These are phyloP conservation scores for Pyracantha coccinea DNA, from an alignment of 331 rosid genomes.

Conservation along the genomic window DNA sequence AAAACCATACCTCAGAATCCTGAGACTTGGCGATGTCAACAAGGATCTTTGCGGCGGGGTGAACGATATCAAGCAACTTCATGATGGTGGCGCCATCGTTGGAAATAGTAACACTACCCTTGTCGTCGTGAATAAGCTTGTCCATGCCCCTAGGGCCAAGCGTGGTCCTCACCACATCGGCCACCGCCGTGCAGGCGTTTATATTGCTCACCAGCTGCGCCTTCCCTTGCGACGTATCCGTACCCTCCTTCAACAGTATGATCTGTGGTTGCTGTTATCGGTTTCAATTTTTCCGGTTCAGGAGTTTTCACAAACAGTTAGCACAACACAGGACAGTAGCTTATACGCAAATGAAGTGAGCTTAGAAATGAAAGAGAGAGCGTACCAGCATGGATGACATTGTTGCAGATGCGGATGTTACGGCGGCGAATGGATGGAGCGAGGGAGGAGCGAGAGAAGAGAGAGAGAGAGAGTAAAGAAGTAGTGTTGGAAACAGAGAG, in stretches of 20 bases:
- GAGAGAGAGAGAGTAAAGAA: not conserved
- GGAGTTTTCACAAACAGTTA: slow-evolving; percentile 1
- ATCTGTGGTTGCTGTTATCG: slow-evolving; percentile 93
- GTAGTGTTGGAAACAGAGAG: not conserved
- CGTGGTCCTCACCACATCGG: slow-evolving; percentile 89
- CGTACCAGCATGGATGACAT: slow-evolving; percentile 7
- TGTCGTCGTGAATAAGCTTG: slow-evolving; percentile 90
- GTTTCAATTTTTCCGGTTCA: not conserved
- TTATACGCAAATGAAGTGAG: not conserved
- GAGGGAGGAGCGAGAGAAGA: not conserved
- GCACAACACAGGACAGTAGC: not conserved
- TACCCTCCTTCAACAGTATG: slow-evolving; percentile 92
- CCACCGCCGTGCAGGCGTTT: slow-evolving; percentile 90
- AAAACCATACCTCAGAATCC: slow-evolving; percentile 73
- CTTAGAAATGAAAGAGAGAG: not conserved
- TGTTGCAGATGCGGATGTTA: not conserved
- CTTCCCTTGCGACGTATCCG: slow-evolving; percentile 97
- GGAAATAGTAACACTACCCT: slow-evolving; percentile 87
- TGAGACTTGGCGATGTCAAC: slow-evolving; percentile 98
- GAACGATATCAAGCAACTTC: slow-evolving; percentile 92
- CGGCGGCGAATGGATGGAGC: not conserved
- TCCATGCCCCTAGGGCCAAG: slow-evolving; percentile 99
- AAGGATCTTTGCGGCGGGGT: slow-evolving; percentile 92
- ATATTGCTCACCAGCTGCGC: slow-evolving; percentile 96
- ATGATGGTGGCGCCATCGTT: slow-evolving; percentile 99